phyloP scores from a whole-genome alignment of 768 basidiomycete species.

The Cyclocybe aegerita region DNA sequence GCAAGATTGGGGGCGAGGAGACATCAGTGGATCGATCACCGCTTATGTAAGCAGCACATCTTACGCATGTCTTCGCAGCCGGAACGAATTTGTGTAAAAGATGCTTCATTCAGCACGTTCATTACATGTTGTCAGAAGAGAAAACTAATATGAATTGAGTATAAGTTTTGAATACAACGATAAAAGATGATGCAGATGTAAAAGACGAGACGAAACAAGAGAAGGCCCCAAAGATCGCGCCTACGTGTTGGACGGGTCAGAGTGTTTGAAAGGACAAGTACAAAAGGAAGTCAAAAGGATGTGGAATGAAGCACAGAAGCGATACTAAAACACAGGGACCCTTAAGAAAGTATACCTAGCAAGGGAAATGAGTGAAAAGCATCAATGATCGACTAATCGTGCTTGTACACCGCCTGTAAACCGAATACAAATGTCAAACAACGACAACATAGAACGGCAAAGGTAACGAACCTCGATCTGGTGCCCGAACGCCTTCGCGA shows the following conservation, averaged over 20 bases:
- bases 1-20: too few species aligned
- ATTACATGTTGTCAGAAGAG: too few species aligned
- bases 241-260: background rate
- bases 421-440: background rate
- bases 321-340: background rate
- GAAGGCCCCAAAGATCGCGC: background rate
- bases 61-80: background rate
- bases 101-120: too few species aligned
- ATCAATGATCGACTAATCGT: background rate
- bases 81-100: too few species aligned
- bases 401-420: slow-evolving; percentile 22
- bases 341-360: background rate
- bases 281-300: background rate
- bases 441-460: background rate
- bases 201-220: background rate
- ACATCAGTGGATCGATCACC: too few species aligned
- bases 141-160: too few species aligned
- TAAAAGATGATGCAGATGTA: background rate
- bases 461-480: slow-evolving; percentile 25
- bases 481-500: slow-evolving; percentile 31
- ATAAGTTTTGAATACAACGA: background rate
- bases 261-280: background rate
- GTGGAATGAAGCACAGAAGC: background rate
- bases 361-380: background rate
- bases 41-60: background rate